Evolutionary conservation across 495 filamentous ascomycete species (phyloP).

Genomic region (Neurospora sp.): DNA sequence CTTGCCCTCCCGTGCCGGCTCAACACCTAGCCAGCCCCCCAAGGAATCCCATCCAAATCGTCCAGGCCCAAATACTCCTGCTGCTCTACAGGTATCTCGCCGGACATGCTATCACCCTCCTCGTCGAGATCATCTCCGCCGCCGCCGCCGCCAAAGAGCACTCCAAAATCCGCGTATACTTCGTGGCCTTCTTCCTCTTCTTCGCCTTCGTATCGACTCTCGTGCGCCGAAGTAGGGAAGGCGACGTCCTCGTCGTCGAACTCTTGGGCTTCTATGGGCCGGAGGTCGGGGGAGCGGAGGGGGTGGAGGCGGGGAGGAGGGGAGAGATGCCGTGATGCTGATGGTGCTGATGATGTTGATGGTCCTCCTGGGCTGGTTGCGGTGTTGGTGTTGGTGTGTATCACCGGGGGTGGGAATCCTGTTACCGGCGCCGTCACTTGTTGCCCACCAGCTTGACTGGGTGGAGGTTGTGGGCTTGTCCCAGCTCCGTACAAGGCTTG

Average conservation of each 20-base stretch:
- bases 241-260: conserved; percentile 26
- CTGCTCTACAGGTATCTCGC: conserved; percentile 3
- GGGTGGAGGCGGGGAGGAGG: conserved; percentile 13
- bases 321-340: conserved; percentile 6
- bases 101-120: not conserved
- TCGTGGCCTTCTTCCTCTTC: conserved; percentile 29
- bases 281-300: conserved; percentile 16
- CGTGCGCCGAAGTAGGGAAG: conserved; percentile 34
- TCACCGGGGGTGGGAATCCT: not conserved
- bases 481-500: not conserved
- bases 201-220: conserved; percentile 30
- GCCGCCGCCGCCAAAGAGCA: conserved; percentile 29
- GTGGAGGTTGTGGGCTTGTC: not conserved
- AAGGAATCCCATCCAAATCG: conserved; percentile 26
- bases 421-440: not conserved
- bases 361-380: not conserved
- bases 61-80: conserved; percentile 3
- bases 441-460: not conserved
- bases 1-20: too few species aligned
- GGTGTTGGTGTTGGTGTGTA: not conserved
- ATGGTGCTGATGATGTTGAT: not conserved
- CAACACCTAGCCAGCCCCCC: conserved; percentile 18
- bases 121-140: conserved; percentile 10
- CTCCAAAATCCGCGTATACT: conserved; percentile 39
- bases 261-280: conserved; percentile 5